These are phyloP conservation scores for Saturnispora besseyi DNA, from an alignment of 805 yeast genomes.

Conservation along the genomic window DNA sequence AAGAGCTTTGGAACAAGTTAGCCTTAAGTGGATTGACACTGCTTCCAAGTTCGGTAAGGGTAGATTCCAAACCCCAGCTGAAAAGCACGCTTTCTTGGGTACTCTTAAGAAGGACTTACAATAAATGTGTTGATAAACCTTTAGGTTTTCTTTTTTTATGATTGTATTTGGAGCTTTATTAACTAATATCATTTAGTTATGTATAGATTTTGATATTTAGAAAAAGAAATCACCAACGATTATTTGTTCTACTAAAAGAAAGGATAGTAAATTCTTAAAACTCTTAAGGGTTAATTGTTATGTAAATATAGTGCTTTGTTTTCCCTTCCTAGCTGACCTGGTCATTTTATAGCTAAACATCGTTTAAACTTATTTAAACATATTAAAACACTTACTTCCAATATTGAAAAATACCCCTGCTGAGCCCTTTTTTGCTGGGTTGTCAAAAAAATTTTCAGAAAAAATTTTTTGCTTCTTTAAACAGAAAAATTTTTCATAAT, in stretches of 20 bases:
- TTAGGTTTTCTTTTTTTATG: background rate
- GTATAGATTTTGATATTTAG: no score
- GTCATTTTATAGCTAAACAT: no score
- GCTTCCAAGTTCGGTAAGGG: slow-evolving; percentile 99
- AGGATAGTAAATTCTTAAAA: no score
- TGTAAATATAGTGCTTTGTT: no score
- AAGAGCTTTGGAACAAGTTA: slow-evolving; percentile 92
- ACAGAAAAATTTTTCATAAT: slow-evolving; percentile 1
- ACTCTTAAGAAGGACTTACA: slow-evolving; percentile 95
- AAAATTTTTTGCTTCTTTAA: background rate
- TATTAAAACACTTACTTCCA: no score
- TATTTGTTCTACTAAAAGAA: background rate
- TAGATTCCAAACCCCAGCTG: slow-evolving; percentile 99
- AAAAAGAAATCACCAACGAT: background rate
- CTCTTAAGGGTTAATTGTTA: no score
- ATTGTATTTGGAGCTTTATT: background rate
- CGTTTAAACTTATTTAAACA: no score
- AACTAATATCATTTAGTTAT: background rate
- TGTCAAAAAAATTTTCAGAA: background rate
- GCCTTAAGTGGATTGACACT: slow-evolving; percentile 99
- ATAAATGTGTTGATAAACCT: slow-evolving; percentile 8
- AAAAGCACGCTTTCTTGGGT: slow-evolving; percentile 99
- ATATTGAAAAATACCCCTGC: background rate
- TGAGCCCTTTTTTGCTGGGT: background rate
- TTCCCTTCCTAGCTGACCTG: no score